Evolutionary conservation across 78 protist genomes (phyloP).

Genomic region (Carpediemonas membranifera): DNA sequence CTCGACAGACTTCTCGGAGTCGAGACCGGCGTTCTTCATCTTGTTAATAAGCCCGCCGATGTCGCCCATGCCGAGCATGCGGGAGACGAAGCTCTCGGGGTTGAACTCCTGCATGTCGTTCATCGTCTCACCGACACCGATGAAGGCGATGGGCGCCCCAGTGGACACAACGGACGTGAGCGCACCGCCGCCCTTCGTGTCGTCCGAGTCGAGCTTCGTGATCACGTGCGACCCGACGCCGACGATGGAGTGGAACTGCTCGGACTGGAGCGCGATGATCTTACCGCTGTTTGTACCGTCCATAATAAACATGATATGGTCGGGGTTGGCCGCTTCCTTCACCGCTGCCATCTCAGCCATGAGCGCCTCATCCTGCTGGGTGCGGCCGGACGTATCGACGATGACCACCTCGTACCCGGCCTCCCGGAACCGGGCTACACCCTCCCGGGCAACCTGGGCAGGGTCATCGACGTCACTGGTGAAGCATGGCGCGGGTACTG

Average conservation of each 20-base stretch:
- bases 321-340: constrained; percentile 63
- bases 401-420: constrained; percentile 81
- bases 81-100: constrained; percentile 15
- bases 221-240: constrained; percentile 85
- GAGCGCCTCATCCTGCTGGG: constrained; percentile 83
- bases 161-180: constrained; percentile 29
- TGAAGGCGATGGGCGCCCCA: constrained; percentile 74
- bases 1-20: constrained; percentile 37
- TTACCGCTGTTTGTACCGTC: constrained; percentile 80
- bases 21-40: constrained; percentile 54
- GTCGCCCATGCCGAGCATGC: constrained; percentile 83
- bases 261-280: constrained; percentile 49
- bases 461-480: constrained; percentile 86
- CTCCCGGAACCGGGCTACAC: constrained; percentile 69
- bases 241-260: constrained; percentile 44
- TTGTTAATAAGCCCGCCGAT: constrained; percentile 37
- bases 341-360: constrained; percentile 90
- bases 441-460: constrained; percentile 74
- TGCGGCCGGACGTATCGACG: constrained; percentile 93
- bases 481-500: constrained; percentile 79
- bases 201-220: constrained; percentile 95
- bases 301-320: constrained; percentile 84
- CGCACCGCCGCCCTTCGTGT: constrained; percentile 93
- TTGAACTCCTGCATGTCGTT: constrained; percentile 72
- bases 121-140: constrained; percentile 86